phyloP scores from a whole-genome alignment of 129 eudicot species.

The Artemisia annua region DNA sequence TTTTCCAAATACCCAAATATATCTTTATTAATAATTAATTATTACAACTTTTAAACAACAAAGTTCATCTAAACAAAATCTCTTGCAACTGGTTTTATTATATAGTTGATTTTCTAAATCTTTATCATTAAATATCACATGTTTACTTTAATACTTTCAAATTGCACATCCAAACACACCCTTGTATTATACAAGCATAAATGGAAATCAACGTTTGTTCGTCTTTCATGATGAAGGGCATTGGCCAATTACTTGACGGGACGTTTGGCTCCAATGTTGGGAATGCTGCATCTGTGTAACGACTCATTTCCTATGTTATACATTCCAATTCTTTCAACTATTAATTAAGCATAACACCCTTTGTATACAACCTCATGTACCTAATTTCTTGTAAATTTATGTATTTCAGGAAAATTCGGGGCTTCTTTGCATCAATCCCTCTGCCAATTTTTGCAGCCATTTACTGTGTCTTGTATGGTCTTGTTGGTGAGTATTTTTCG shows the following conservation, averaged over 20 bases:
- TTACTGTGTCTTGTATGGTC: conserved; percentile 80
- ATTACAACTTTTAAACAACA: too few relatives aligned
- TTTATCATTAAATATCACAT: background rate
- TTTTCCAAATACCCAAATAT: background rate
- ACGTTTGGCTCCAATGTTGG: conserved; percentile 80
- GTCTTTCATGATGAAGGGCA: conserved; percentile 51
- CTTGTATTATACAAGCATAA: background rate
- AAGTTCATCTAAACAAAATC: background rate
- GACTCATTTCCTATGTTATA: background rate
- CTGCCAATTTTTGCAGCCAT: conserved; percentile 89
- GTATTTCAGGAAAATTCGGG: conserved; percentile 86
- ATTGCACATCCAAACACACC: background rate
- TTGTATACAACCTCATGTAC: background rate
- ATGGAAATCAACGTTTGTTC: background rate
- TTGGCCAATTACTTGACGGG: conserved; percentile 85
- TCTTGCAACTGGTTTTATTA: background rate
- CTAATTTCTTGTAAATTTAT: conserved; percentile 5
- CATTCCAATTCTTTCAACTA: background rate
- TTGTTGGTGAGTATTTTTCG: conserved; percentile 71
- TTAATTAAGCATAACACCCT: background rate
- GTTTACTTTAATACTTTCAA: background rate
- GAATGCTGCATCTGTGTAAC: conserved; percentile 84
- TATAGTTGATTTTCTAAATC: background rate
- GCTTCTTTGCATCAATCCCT: conserved; percentile 95
- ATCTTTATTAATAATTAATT: too few relatives aligned